phyloP scores from a whole-genome alignment of 208 protist genomes.

The Crithidia expoeki region DNA sequence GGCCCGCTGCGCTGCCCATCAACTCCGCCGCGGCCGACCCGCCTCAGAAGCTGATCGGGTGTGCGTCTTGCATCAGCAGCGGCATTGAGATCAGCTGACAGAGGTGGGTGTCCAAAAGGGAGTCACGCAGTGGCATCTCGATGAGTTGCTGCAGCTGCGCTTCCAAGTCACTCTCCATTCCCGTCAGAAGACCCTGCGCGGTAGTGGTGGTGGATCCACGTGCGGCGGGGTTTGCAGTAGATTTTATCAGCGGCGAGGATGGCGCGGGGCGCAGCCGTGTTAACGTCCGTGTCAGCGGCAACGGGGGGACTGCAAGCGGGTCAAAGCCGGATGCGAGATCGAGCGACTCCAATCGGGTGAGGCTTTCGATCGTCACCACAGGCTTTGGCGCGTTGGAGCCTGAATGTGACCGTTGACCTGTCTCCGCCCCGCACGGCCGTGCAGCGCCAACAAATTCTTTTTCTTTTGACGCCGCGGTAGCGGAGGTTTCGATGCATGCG shows the following conservation, averaged over 20 bases:
- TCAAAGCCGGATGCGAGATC: slow-evolving; percentile 22
- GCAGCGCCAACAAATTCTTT: background rate
- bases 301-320: slow-evolving; percentile 22
- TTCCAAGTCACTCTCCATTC: slow-evolving; percentile 10
- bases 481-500: background rate
- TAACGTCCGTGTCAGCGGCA: slow-evolving; percentile 15
- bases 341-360: background rate
- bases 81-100: background rate
- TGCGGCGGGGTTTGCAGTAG: background rate
- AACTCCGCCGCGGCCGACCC: background rate
- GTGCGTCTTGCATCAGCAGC: background rate
- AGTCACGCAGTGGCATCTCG: slow-evolving; percentile 11
- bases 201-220: background rate
- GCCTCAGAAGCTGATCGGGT: slow-evolving; percentile 8
- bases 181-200: background rate
- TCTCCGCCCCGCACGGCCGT: background rate
- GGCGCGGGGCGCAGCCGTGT: background rate
- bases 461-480: background rate
- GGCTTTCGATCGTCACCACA: background rate
- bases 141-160: slow-evolving; percentile 6
- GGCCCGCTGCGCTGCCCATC: background rate
- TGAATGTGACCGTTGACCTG: background rate
- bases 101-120: slow-evolving; percentile 6
- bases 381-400: too few species aligned
- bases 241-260: background rate